Evolutionary conservation across 352 stramenopile genomes (phyloP), one percentile per base, ranked within the genome.

Genomic region (Phytophthora tubulina): DNA sequence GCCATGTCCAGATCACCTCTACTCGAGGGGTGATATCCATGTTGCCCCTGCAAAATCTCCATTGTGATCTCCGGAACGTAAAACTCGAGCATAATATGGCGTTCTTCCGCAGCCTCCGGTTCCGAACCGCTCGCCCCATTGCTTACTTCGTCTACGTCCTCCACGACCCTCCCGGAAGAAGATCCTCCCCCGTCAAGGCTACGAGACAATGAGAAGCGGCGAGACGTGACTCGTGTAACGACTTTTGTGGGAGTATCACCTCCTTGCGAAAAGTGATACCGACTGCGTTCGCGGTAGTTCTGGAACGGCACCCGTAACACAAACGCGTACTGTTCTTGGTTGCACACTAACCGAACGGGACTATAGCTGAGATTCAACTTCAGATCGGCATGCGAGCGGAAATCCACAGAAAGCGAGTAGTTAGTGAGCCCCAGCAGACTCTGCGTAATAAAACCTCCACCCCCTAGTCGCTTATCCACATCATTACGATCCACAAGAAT

Each of bases 261-360:
- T 14, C 42, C 53, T 63, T 64, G 58, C 17, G 68, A 33, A 30
- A 83, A 86, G 42, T 70, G 60, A 36, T 90, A 89, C 3, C 82
- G 84, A 63, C 82, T 87, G 9, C 75, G 75, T 60, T 96, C 89
- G 44, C 77, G 70, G 21, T 92, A 83, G 56, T 96, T 95, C 49
- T 93, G 86, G 42, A 92, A 80, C 14, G 89, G 88, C 3, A 93
- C 77, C 15, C 85, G 80, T 21, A 95, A 60, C 17, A 96, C 66
- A 59, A 96, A 93, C 0, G 82, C 84, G 51, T 95, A 94, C 48
- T 96, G 89, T 38, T 93, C 88, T 64, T 93, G 82, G 51, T 93
- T 95, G 63, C 88, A 96, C 9, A 96, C 88, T 0, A 95, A 72
- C 1, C 84, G 85, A 58, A 96, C 70, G 6, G 89, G 88, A 32